Percentiles rank a stretch among this genome's conserved stretches.
Evolutionary conservation across 345 rosid genomes (phyloP).

Genomic region (rapeseed (Brassica napus)): Da-Ae NC_063452.1:18967001-18967500

Average conservation of each 20-base stretch:
- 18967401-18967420: constrained; percentile 52
- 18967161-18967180: background rate
- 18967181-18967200: constrained; percentile 44
- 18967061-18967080: constrained; percentile 32
- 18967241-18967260: constrained; percentile 46
- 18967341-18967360: constrained; percentile 50
- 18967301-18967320: constrained; percentile 47
- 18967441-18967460: constrained; percentile 50
- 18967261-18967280: constrained; percentile 44
- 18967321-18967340: constrained; percentile 58
- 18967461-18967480: constrained; percentile 71
- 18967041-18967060: constrained; percentile 47
- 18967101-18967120: constrained; percentile 29
- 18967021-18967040: constrained; percentile 58
- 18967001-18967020: constrained; percentile 78
- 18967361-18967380: constrained; percentile 59
- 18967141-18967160: background rate
- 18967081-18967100: constrained; percentile 35
- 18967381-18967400: constrained; percentile 67
- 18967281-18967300: constrained; percentile 37
- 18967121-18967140: background rate
- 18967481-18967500: constrained; percentile 45
- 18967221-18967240: constrained; percentile 46
- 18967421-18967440: constrained; percentile 20
- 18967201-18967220: constrained; percentile 40